These are phyloP conservation scores for Rutstroemia sp. DNA, from an alignment of 2,329 filamentous ascomycete species.

Conservation along the genomic window DNA sequence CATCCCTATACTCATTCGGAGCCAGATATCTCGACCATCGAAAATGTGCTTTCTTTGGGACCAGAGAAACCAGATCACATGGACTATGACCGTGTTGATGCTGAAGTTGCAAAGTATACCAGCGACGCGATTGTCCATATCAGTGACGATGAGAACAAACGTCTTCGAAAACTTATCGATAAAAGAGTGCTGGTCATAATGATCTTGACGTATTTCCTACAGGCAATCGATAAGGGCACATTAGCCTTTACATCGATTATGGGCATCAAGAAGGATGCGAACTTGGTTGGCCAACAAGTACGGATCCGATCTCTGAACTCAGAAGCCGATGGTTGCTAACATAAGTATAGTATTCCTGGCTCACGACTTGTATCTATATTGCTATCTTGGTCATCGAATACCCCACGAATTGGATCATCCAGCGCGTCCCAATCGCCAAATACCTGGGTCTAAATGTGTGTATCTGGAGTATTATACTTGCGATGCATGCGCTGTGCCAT, in stretches of 20 bases:
- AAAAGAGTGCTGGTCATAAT: conserved; percentile 61
- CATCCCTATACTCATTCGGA: not conserved
- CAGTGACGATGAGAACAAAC: conserved; percentile 48
- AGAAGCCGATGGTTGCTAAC: conserved; percentile 37
- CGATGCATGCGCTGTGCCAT: conserved; percentile 31
- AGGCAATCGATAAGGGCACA: conserved; percentile 31
- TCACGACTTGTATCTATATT: conserved; percentile 25
- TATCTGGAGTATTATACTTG: conserved; percentile 2
- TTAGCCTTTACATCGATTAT: conserved; percentile 26
- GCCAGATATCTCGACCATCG: not conserved
- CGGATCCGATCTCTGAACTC: conserved; percentile 44
- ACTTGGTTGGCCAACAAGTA: conserved; percentile 46
- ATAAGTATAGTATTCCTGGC: conserved; percentile 18
- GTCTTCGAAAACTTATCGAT: conserved; percentile 60
- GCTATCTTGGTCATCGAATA: conserved; percentile 31
- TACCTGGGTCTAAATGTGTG: conserved; percentile 3
- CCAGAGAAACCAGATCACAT: conserved; percentile 35
- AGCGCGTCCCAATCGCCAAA: conserved; percentile 4
- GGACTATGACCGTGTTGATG: conserved; percentile 55
- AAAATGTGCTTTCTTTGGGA: conserved; percentile 24
- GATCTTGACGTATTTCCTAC: conserved; percentile 48
- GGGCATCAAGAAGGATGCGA: conserved; percentile 21
- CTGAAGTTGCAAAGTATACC: conserved; percentile 65
- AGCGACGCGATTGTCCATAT: conserved; percentile 49
- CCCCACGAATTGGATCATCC: conserved; percentile 32